Base-by-base conservation (phyloP, 129 eudicot genomes). In the Smallanthus sonchifolius region DNA sequence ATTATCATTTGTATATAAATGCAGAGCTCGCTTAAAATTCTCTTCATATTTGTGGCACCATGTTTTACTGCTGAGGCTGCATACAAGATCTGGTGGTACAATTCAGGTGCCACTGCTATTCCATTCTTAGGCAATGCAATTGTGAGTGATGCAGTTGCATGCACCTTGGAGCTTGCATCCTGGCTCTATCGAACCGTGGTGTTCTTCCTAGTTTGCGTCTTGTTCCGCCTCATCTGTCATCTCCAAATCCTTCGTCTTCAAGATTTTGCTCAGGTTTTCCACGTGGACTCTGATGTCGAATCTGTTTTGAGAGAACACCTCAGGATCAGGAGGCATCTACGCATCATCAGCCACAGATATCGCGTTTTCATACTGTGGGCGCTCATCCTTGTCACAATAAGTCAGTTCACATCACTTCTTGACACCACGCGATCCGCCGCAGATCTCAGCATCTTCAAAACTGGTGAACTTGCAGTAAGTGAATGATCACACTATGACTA, bases 61-160 rank as follows among this genome's bases (percentile, higher is more conserved):
- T 95, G 99, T 77, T 95, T 95, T 63, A 83, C 86, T 16, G 92
- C 87, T 1, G 94, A 95, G 85, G 70, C 88, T 57, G 94, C 96
- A n/a, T 91, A 95, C 75, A 95, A 91, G 77, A 85, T 91, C 57
- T 95, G 99, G 97, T 95, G 99, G 99, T 95, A 95, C 72, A 66
- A 77, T 75, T 95, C 99, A 2, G 97, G 99, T 19, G 92, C 87
- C 65, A 86, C 96, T 6, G 83, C 76, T 5, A 88, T 95, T 62
- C 96, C 99, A 2, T 95, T 91, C 85, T 62, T 95, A 63, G 99
- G 99, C 14, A 88, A 91, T 38, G 86, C 64, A 10, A 39, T 85
- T 7, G 86, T 87, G 77, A 91, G 96, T 67, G 88, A 88, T 61
- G 56, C 82, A 0, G 91, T 95, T 14, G 97, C 96, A 4, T 95